Conservation (phyloP, 2,329 filamentous ascomycete species). For the Epichloe typhina region DNA sequence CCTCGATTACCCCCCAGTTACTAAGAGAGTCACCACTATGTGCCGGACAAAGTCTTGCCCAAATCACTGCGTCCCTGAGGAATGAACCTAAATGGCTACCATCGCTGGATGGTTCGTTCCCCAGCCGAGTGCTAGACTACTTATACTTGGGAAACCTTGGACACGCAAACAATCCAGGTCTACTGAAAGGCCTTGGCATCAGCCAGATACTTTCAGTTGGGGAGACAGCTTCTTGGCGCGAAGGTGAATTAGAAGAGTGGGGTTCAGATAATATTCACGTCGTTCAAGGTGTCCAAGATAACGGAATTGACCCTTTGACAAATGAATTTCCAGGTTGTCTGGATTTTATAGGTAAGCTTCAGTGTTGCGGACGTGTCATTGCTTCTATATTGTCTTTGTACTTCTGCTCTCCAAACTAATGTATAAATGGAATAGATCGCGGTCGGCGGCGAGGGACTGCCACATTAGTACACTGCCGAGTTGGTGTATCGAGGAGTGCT, state of each 20-base stretch:
- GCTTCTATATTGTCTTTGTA: background rate
- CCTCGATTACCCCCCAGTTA: slow-evolving; percentile 61
- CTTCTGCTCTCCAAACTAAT: background rate
- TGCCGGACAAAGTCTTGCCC: slow-evolving; percentile 33
- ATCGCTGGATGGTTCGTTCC: slow-evolving; percentile 77
- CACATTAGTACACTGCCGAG: slow-evolving; percentile 89
- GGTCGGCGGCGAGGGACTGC: slow-evolving; percentile 66
- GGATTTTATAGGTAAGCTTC: slow-evolving; percentile 66
- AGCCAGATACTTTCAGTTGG: slow-evolving; percentile 82
- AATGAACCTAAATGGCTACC: slow-evolving; percentile 68
- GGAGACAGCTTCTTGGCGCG: slow-evolving; percentile 71
- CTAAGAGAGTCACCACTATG: slow-evolving; percentile 54
- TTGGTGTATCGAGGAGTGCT: slow-evolving; percentile 87
- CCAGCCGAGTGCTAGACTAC: slow-evolving; percentile 78
- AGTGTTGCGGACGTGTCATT: background rate
- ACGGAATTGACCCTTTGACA: slow-evolving; percentile 85
- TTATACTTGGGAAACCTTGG: slow-evolving; percentile 92
- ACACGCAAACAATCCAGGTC: slow-evolving; percentile 85
- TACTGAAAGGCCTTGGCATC: slow-evolving; percentile 71
- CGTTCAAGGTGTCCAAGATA: slow-evolving; percentile 84
- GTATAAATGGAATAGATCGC: slow-evolving; percentile 43
- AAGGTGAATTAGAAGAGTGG: slow-evolving; percentile 59
- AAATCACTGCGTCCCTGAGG: slow-evolving; percentile 38
- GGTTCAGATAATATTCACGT: slow-evolving; percentile 65
- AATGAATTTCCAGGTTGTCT: slow-evolving; percentile 77